Conservation (phyloP, 2,329 filamentous ascomycete genomes). For the Colletotrichum acutatum region DNA sequence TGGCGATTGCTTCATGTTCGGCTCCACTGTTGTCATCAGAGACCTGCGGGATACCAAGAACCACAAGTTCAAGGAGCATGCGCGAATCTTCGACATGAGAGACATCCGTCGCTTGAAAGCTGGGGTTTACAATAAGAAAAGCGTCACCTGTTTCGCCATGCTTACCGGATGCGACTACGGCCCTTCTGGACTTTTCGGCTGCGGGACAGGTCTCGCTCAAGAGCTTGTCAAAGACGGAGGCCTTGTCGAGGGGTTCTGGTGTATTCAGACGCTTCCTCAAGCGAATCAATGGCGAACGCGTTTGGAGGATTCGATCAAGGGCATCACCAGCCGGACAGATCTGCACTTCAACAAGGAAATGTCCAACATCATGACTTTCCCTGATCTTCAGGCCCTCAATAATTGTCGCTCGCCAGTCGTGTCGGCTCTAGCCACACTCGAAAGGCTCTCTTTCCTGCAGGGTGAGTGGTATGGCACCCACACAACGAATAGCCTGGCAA, state of each 20-base stretch:
- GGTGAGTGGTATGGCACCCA: conserved; percentile 1
- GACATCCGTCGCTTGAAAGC: not conserved
- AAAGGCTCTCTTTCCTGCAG: not conserved
- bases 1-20: conserved; percentile 59
- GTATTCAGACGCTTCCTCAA: not conserved
- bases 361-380: not conserved
- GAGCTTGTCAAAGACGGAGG: not conserved
- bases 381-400: not conserved
- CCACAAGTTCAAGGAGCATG: conserved; percentile 30
- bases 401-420: not conserved
- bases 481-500: not conserved
- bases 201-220: not conserved
- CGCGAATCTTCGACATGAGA: conserved; percentile 15
- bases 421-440: not conserved
- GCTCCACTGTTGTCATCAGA: conserved; percentile 48
- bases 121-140: not conserved
- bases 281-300: not conserved
- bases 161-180: conserved; percentile 37
- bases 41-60: conserved; percentile 41
- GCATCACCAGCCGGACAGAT: not conserved
- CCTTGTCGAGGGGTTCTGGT: conserved; percentile 1
- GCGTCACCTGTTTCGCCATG: not conserved
- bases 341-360: not conserved
- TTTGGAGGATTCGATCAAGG: no score
- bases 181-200: conserved; percentile 28